Conservation (phyloP, 768 basidiomycete species). For the Phanerodontia chrysosporium region DNA sequence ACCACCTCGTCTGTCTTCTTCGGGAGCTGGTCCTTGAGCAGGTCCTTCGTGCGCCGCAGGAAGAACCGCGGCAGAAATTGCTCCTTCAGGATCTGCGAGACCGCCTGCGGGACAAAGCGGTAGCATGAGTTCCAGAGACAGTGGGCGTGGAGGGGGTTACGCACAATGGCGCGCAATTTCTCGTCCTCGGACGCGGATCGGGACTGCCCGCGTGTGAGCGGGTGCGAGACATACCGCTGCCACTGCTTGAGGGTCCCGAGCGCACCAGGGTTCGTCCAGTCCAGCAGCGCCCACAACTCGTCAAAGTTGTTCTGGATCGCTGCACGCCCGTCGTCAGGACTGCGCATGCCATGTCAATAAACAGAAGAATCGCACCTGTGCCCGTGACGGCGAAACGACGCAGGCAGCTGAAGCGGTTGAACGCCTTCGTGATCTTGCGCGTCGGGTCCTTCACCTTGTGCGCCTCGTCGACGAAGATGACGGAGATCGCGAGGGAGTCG, state of each 20-base stretch:
- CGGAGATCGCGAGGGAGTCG: slow-evolving; percentile 65
- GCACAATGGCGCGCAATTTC: not conserved
- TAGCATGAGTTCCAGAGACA: slow-evolving; percentile 39
- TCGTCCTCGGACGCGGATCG: slow-evolving; percentile 59
- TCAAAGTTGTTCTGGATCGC: slow-evolving; percentile 84
- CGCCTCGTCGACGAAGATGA: slow-evolving; percentile 83
- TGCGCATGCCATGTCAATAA: too few relatives aligned
- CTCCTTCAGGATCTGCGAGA: slow-evolving; percentile 59
- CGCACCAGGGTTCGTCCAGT: slow-evolving; percentile 85
- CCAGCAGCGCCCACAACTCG: slow-evolving; percentile 88
- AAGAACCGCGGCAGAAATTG: slow-evolving; percentile 80
- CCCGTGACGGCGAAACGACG: slow-evolving; percentile 85
- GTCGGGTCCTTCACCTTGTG: slow-evolving; percentile 83
- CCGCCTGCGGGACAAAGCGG: slow-evolving; percentile 46
- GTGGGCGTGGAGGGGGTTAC: not conserved
- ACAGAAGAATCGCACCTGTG: slow-evolving; percentile 34
- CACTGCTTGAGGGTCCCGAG: slow-evolving; percentile 75
- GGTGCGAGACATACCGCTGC: slow-evolving; percentile 66
- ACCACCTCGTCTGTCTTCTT: slow-evolving; percentile 88
- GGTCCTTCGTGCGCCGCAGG: slow-evolving; percentile 74
- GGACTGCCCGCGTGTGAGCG: slow-evolving; percentile 66
- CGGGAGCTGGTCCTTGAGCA: slow-evolving; percentile 81
- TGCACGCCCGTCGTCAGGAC: slow-evolving; percentile 20
- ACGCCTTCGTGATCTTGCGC: slow-evolving; percentile 62
- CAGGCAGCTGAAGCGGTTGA: slow-evolving; percentile 62